phyloP scores from a whole-genome alignment of 2,329 filamentous ascomycete species.

The Nigrospora oryzae region DNA sequence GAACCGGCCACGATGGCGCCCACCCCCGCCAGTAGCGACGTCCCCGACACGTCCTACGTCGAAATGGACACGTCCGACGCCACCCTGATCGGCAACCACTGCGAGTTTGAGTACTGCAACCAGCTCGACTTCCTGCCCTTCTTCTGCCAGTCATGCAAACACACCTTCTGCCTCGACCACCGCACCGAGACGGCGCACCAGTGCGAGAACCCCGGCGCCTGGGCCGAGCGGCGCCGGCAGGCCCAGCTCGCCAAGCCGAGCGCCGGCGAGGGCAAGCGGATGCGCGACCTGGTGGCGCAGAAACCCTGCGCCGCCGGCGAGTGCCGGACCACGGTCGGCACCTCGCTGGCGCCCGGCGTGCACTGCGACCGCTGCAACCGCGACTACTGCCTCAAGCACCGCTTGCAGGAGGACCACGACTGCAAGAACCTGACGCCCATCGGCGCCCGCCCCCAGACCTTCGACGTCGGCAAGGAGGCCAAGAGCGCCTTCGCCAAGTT shows the following conservation, averaged over 20 bases:
- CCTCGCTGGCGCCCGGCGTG: conserved; percentile 56
- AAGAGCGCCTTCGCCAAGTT: conserved; percentile 68
- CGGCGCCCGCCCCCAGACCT: conserved; percentile 35
- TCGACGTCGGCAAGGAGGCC: conserved; percentile 52
- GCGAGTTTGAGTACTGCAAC: conserved; percentile 84
- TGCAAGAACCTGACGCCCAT: conserved; percentile 66
- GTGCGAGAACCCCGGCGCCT: conserved; percentile 51
- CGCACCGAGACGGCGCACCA: conserved; percentile 76
- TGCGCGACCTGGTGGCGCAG: conserved; percentile 47
- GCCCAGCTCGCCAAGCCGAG: conserved; percentile 45
- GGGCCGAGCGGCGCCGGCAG: conserved; percentile 48
- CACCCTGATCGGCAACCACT: conserved; percentile 81
- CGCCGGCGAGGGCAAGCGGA: conserved; percentile 43
- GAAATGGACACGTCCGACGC: conserved; percentile 66
- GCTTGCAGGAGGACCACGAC: conserved; percentile 72
- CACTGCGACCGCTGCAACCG: conserved; percentile 66
- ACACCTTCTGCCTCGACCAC: conserved; percentile 89
- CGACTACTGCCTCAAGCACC: conserved; percentile 71
- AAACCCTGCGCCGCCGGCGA: conserved; percentile 58
- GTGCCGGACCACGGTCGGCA: conserved; percentile 67
- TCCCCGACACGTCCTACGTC: conserved; percentile 51
- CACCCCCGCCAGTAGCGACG: conserved; percentile 26
- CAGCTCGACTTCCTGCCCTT: conserved; percentile 96
- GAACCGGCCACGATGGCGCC: conserved; percentile 40
- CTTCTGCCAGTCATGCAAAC: conserved; percentile 77